phyloP scores from a whole-genome alignment of 2,329 filamentous ascomycete genomes.

The Nemania abortiva region DNA sequence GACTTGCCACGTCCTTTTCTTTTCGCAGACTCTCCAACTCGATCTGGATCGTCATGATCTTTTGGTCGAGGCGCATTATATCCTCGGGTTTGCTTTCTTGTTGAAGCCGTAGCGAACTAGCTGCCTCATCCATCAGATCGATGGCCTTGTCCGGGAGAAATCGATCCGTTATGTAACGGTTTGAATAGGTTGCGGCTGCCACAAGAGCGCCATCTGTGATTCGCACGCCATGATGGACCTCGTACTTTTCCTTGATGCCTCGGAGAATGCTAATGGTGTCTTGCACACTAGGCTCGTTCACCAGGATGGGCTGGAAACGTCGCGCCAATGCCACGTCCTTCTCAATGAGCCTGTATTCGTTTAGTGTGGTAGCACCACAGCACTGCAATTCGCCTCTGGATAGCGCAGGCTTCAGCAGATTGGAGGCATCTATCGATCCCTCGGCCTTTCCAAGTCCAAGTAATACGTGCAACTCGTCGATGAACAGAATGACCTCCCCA shows the following conservation, averaged over 20 bases:
- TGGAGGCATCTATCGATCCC: constrained; percentile 95
- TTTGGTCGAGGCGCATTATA: constrained; percentile 90
- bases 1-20: constrained; percentile 90
- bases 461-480: constrained; percentile 93
- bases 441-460: constrained; percentile 94
- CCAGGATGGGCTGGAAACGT: constrained; percentile 92
- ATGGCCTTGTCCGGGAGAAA: constrained; percentile 98
- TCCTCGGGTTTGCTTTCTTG: constrained; percentile 97
- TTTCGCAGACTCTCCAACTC: constrained; percentile 95
- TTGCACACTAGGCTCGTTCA: constrained; percentile 90
- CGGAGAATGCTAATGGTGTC: constrained; percentile 96
- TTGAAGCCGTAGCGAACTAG: constrained; percentile 87
- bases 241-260: constrained; percentile 97
- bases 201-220: constrained; percentile 94
- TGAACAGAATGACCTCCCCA: constrained; percentile 91
- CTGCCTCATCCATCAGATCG: constrained; percentile 95
- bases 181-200: constrained; percentile 90
- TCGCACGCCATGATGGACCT: constrained; percentile 94
- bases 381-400: constrained; percentile 93
- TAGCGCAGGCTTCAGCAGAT: constrained; percentile 92
- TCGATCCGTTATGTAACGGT: constrained; percentile 95
- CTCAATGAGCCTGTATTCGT: constrained; percentile 92
- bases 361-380: constrained; percentile 92
- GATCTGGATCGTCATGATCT: constrained; percentile 97
- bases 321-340: constrained; percentile 94